Conservation (phyloP, 805 yeast genomes). For the Kazachstania kunashirensis region DNA sequence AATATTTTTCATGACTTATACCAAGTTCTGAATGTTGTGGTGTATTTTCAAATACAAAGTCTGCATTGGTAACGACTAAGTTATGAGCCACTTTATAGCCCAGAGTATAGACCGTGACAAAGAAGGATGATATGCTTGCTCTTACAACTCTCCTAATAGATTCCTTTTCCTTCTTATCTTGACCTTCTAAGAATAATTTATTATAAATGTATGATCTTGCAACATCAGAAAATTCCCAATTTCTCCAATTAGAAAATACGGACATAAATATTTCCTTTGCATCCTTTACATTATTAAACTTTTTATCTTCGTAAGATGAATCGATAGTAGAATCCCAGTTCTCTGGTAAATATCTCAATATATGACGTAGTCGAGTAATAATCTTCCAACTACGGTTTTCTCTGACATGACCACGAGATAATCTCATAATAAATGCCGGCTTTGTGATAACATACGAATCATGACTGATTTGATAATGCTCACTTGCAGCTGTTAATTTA, state of each 20-base stretch:
- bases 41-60: constrained; percentile 12
- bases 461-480: constrained; percentile 47
- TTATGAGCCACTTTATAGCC: constrained; percentile 21
- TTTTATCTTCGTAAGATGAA: constrained; percentile 20
- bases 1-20: constrained; percentile 9
- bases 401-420: constrained; percentile 65
- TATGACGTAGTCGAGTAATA: constrained; percentile 67
- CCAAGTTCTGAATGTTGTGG: constrained; percentile 9
- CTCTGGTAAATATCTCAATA: constrained; percentile 47
- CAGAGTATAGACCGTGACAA: constrained; percentile 18
- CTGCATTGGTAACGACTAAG: constrained; percentile 16
- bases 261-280: constrained; percentile 48
- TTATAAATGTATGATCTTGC: constrained; percentile 47
- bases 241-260: constrained; percentile 72
- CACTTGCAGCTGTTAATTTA: constrained; percentile 39
- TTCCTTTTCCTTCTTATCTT: constrained; percentile 3
- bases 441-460: constrained; percentile 88
- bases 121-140: constrained; percentile 15
- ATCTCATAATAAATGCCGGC: constrained; percentile 72
- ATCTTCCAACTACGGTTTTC: constrained; percentile 83
- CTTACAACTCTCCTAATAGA: constrained; percentile 12
- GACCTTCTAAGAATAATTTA: constrained; percentile 35
- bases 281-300: constrained; percentile 39
- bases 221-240: constrained; percentile 75
- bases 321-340: constrained; percentile 34